These are phyloP conservation scores for Friedmanniomyces simplex DNA, from an alignment of 495 filamentous ascomycete genomes.

Conservation along the genomic window DNA sequence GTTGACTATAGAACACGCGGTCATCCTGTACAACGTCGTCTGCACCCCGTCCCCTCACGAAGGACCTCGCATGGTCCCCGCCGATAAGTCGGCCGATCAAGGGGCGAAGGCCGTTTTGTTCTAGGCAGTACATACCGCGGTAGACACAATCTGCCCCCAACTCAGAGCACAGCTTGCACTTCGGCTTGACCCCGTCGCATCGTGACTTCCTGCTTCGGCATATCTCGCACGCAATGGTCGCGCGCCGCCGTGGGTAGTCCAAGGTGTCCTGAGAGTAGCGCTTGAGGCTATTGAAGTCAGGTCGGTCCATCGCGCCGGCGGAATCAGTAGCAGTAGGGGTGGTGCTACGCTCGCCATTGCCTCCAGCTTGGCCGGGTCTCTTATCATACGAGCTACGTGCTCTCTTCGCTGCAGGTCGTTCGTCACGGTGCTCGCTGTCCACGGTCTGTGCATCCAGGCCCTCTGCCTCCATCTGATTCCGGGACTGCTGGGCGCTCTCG, in stretches of 20 bases:
- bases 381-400: conserved; percentile 14
- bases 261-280: conserved; percentile 11
- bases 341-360: background rate
- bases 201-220: conserved; percentile 74
- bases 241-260: conserved; percentile 32
- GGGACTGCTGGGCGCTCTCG: background rate
- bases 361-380: background rate
- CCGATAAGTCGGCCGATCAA: too few relatives aligned
- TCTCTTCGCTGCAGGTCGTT: conserved; percentile 12
- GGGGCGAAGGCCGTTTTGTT: too few relatives aligned
- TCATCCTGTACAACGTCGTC: background rate
- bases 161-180: conserved; percentile 73
- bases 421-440: background rate
- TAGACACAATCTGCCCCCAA: conserved; percentile 75
- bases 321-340: background rate
- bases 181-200: conserved; percentile 73
- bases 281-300: conserved; percentile 6
- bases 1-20: background rate
- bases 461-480: background rate
- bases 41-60: background rate
- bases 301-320: conserved; percentile 1
- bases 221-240: conserved; percentile 58
- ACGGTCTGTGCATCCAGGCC: background rate
- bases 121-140: conserved; percentile 29
- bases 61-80: too few relatives aligned